Conservation (phyloP, 2,329 filamentous ascomycete species). For the Colletotrichum zoysiae region DNA sequence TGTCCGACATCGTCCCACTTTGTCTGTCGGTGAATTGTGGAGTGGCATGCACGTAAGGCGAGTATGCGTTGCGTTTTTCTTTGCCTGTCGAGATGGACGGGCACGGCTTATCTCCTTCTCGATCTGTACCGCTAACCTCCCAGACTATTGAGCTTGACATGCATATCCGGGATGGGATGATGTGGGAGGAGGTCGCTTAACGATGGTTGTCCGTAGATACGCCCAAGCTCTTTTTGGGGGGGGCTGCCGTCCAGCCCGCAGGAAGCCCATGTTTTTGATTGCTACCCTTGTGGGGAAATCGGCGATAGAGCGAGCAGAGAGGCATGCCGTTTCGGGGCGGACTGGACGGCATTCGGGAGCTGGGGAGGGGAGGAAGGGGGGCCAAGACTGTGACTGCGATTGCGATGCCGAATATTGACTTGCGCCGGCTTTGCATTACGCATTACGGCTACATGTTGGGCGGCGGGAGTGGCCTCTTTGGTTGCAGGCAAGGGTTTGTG, state of each 20-base stretch:
- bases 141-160: neutral
- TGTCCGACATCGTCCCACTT: neutral
- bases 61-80: conserved; percentile 21
- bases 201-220: no score
- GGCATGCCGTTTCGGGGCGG: neutral
- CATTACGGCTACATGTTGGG: neutral
- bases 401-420: neutral
- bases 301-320: neutral
- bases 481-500: conserved; percentile 1
- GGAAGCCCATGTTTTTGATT: neutral
- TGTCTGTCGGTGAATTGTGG: neutral
- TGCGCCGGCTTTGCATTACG: conserved; percentile 13
- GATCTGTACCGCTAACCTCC: neutral
- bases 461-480: neutral
- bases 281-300: neutral
- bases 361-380: neutral
- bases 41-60: conserved; percentile 17
- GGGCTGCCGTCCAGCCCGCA: neutral
- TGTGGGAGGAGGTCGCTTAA: neutral
- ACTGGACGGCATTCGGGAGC: neutral
- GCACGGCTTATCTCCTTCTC: neutral
- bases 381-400: neutral
- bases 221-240: no score
- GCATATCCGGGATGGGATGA: neutral
- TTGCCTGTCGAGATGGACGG: conserved; percentile 24